These are phyloP conservation scores for Trichoderma reesei DNA, from an alignment of 495 filamentous ascomycete genomes.

Conservation along the genomic window DNA sequence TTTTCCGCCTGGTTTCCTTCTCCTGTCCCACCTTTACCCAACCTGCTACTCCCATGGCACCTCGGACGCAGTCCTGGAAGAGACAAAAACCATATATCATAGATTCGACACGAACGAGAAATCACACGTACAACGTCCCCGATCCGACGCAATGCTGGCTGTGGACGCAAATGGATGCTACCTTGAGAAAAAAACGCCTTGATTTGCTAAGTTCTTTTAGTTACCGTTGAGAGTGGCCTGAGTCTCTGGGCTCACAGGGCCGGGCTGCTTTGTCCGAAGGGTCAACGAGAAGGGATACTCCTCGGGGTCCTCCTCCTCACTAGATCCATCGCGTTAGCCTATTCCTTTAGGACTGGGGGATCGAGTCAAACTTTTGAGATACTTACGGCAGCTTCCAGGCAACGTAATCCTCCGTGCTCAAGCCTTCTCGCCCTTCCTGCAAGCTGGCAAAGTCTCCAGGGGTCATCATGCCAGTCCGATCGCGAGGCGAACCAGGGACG, in stretches of 20 bases:
- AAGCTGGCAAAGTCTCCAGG: slow-evolving; percentile 94
- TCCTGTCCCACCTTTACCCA: neutral
- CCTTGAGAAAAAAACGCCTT: neutral
- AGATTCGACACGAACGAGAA: neutral
- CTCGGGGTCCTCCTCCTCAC: slow-evolving; percentile 91
- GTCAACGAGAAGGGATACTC: slow-evolving; percentile 91
- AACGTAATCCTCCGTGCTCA: slow-evolving; percentile 95
- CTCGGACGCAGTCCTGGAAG: neutral
- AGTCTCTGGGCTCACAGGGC: neutral
- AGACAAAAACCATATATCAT: neutral
- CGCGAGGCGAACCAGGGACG: slow-evolving; percentile 82
- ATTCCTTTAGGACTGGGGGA: slow-evolving; percentile 3
- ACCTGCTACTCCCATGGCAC: neutral
- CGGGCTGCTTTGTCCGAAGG: slow-evolving; percentile 43
- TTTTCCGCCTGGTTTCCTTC: neutral
- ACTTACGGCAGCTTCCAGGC: slow-evolving; percentile 97
- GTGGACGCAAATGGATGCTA: neutral
- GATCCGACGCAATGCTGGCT: neutral
- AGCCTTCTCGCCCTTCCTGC: slow-evolving; percentile 85
- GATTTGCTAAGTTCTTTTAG: neutral
- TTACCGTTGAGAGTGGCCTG: neutral
- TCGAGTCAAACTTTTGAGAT: too few relatives aligned
- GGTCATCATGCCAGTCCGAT: slow-evolving; percentile 95
- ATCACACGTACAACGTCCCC: neutral
- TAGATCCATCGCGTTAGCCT: slow-evolving; percentile 28